Conservation (phyloP, 768 basidiomycete species). For the Mycena capillaripes region DNA sequence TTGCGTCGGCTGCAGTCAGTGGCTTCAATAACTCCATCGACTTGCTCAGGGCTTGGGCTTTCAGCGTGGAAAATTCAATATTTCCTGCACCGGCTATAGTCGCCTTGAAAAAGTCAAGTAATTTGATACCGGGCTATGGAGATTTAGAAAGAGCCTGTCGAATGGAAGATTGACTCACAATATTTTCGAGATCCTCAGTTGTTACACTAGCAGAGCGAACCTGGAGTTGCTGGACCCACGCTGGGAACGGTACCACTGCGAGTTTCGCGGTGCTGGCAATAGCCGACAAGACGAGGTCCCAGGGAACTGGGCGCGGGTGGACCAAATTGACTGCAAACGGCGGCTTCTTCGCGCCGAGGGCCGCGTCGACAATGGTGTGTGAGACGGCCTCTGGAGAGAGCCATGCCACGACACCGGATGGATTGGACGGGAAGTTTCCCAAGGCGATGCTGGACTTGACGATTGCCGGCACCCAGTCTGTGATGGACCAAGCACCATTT, state of each 20-base stretch:
- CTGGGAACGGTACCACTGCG: constrained; percentile 6
- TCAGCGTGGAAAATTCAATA: neutral
- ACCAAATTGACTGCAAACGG: constrained; percentile 51
- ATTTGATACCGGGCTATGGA: constrained; percentile 11
- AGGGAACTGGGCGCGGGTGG: constrained; percentile 51
- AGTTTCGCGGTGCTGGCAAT: constrained; percentile 33
- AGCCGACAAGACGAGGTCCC: constrained; percentile 43
- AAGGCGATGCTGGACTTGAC: constrained; percentile 41
- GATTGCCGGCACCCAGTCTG: constrained; percentile 49
- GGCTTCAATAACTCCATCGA: neutral
- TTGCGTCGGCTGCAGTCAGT: neutral
- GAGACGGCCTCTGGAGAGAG: constrained; percentile 52
- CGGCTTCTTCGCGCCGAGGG: constrained; percentile 34
- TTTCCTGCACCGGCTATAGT: neutral
- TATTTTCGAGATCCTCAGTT: constrained; percentile 13
- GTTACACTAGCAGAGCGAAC: neutral
- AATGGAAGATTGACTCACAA: constrained; percentile 7
- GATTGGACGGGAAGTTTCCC: constrained; percentile 25
- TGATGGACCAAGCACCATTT: constrained; percentile 48
- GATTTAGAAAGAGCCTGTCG: neutral
- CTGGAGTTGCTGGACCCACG: constrained; percentile 17
- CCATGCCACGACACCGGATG: constrained; percentile 49
- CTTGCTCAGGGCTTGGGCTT: constrained; percentile 3
- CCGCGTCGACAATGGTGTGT: constrained; percentile 48
- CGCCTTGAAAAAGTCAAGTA: constrained; percentile 15